Conservation (phyloP, 495 filamentous ascomycete species). For the Lophium mytilinum region DNA sequence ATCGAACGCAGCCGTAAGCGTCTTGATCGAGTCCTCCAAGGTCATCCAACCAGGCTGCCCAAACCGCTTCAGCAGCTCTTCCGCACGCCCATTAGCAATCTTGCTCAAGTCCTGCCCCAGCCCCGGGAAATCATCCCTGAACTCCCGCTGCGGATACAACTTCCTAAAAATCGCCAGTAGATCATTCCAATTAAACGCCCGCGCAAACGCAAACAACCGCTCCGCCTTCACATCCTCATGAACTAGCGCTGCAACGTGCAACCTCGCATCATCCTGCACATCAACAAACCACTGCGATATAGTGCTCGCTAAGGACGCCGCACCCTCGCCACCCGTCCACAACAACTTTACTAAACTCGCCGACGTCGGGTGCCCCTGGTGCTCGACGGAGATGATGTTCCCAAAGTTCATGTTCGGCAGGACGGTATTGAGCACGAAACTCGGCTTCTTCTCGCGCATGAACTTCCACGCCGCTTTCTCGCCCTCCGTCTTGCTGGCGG, state of each 20-base stretch:
- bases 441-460: slow-evolving; percentile 38
- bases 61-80: slow-evolving; percentile 6
- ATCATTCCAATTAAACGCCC: slow-evolving; percentile 12
- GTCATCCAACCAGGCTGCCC: neutral
- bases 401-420: slow-evolving; percentile 38
- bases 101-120: slow-evolving; percentile 8
- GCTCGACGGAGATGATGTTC: slow-evolving; percentile 10
- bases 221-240: slow-evolving; percentile 3
- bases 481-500: slow-evolving; percentile 45
- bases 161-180: slow-evolving; percentile 9
- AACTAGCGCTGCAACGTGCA: slow-evolving; percentile 18
- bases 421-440: slow-evolving; percentile 43
- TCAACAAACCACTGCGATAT: slow-evolving; percentile 9
- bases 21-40: neutral
- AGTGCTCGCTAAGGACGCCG: neutral
- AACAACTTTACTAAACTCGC: slow-evolving; percentile 1
- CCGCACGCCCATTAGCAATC: slow-evolving; percentile 6
- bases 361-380: slow-evolving; percentile 7
- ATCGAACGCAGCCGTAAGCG: too few relatives aligned
- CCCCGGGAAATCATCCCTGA: slow-evolving; percentile 4
- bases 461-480: slow-evolving; percentile 49
- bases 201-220: slow-evolving; percentile 14
- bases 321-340: neutral
- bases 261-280: slow-evolving; percentile 10
- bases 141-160: slow-evolving; percentile 5